Evolutionary conservation across 2,329 filamentous ascomycete species (phyloP), one percentile per base, ranked within the genome.

Genomic region (Neofusicoccum sp.): DNA sequence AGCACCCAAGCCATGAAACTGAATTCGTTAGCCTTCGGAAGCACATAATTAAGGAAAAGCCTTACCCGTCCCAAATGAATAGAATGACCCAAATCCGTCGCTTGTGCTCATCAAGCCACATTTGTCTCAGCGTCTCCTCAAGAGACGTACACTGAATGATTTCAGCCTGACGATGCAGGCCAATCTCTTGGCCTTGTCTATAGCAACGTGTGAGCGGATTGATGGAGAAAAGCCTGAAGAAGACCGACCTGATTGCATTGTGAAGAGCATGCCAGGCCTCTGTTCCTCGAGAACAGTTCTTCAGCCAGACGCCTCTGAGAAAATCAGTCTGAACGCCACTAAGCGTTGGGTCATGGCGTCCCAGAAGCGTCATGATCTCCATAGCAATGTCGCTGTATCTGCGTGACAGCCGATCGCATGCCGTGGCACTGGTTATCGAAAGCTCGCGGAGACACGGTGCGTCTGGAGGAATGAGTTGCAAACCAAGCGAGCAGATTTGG

Each of bases 31-130:
- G 34, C 36, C 11, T 16, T n/a, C 11, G 14, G 3, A 9, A 5
- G 6, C 24, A 16, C 11, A 7, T 28, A 6, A 9, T 3, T 4
- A 11, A 14, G 14, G 11, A 8, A 11, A 30, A 31, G n/a, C n/a
- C 49, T 40, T n/a, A 54, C 49, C 49, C 41, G 49, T 54, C 31
- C 49, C 49, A 54, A 11, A 16, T n/a, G 49, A 54, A 54, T 16
- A 54, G 14, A n/a, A 54, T 3, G n/a, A 54, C 24, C 49, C 49
- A 54, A 26, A 54, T 40, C 14, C 49, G 34, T 41, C 49, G 24
- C 16, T 54, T 54, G 14, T 54, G 49, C 36, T 54, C 49, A 9
- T 54, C 49, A 14, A 30, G 41, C 49, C 34, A 54, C 6, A 54
- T n/a, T 28, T 54, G 49, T n/a, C n/a, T 30, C 12, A 54, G 16